These are phyloP conservation scores for Yarrowia osloensis DNA, from an alignment of 805 yeast genomes.

Conservation along the genomic window DNA sequence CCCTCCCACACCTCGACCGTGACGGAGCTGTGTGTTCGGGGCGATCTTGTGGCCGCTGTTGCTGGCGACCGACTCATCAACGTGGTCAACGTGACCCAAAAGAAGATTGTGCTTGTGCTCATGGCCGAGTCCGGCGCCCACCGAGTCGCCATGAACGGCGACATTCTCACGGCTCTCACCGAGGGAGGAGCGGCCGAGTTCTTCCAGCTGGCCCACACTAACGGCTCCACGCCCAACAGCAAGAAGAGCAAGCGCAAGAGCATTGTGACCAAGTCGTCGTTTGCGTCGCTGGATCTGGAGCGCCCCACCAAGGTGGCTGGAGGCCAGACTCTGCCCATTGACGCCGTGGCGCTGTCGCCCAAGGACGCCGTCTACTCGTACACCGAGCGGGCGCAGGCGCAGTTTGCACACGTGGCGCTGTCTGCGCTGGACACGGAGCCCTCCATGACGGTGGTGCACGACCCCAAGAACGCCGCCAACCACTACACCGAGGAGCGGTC, in stretches of 20 bases:
- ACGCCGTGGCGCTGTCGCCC: not conserved
- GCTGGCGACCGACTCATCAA: conserved; percentile 80
- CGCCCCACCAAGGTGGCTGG: conserved; percentile 14
- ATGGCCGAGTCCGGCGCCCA: conserved; percentile 68
- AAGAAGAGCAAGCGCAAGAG: conserved; percentile 23
- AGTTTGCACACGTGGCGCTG: conserved; percentile 10
- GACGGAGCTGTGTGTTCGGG: conserved; percentile 30
- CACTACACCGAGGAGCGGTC: conserved; percentile 28
- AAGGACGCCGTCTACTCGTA: conserved; percentile 15
- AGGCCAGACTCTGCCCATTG: conserved; percentile 9
- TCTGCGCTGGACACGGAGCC: conserved; percentile 14
- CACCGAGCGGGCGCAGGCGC: conserved; percentile 32
- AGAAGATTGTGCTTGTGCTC: conserved; percentile 56
- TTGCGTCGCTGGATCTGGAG: not conserved
- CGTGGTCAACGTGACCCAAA: conserved; percentile 55
- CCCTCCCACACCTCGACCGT: conserved; percentile 69
- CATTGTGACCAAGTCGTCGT: conserved; percentile 15
- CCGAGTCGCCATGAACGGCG: conserved; percentile 41
- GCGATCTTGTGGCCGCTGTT: conserved; percentile 66
- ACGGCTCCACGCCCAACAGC: conserved; percentile 48
- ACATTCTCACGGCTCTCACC: conserved; percentile 56
- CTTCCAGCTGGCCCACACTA: conserved; percentile 44
- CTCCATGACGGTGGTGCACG: conserved; percentile 32
- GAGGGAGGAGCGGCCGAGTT: conserved; percentile 76
- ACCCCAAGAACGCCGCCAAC: conserved; percentile 35